Evolutionary conservation across 192 early-diverging fungal genomes (phyloP).

Genomic region (Diversispora epigaea): DNA sequence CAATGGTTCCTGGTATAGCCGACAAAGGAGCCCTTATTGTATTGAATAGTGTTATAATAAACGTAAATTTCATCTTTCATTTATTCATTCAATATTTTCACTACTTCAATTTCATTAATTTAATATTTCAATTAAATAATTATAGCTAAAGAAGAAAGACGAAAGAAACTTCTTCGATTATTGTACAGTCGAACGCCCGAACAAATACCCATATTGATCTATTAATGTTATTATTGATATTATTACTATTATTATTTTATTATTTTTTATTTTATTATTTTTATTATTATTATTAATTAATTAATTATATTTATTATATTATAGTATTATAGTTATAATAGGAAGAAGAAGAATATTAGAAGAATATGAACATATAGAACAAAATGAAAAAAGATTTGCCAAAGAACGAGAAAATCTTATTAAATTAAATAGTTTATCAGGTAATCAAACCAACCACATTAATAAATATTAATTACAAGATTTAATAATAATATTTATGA

Average conservation of each 20-base stretch:
- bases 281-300: too few species aligned
- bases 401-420: conserved; percentile 79
- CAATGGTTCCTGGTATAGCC: conserved; percentile 30
- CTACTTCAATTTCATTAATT: conserved; percentile 23
- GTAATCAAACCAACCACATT: not conserved
- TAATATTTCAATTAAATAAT: conserved; percentile 44
- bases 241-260: too few species aligned
- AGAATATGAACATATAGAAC: conserved; percentile 79
- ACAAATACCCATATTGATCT: conserved; percentile 18
- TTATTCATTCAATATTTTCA: too few species aligned
- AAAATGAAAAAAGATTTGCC: conserved; percentile 70
- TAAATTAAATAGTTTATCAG: conserved; percentile 55
- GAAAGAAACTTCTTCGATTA: conserved; percentile 75
- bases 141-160: conserved; percentile 70
- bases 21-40: conserved; percentile 41
- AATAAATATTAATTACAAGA: not conserved
- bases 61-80: not conserved
- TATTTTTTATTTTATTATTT: too few species aligned
- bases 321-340: too few species aligned
- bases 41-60: conserved; percentile 34
- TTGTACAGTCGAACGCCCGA: conserved; percentile 75
- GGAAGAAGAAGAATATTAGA: conserved; percentile 78
- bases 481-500: not conserved
- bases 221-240: too few species aligned
- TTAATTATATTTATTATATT: too few species aligned